Evolutionary conservation across 805 yeast genomes (phyloP).

Genomic region (Debaryomyces prosopidis): DNA sequence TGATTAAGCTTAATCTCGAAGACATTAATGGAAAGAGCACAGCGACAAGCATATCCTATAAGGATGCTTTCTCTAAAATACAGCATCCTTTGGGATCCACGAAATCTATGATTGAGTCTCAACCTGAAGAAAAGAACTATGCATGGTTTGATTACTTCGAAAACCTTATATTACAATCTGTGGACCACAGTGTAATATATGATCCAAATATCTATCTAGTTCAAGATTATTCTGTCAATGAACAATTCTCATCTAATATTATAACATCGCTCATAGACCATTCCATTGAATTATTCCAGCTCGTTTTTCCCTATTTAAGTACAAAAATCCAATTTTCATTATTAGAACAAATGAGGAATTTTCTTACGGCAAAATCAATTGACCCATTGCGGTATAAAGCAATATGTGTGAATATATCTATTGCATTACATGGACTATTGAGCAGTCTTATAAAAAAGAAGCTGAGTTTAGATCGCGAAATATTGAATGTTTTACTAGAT

Average conservation of each 20-base stretch:
- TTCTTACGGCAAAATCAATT: slow-evolving; percentile 36
- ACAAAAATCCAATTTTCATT: slow-evolving; percentile 82
- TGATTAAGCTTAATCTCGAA: slow-evolving; percentile 20
- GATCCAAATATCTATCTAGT: slow-evolving; percentile 32
- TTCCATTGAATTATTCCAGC: slow-evolving; percentile 74
- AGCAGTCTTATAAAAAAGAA: slow-evolving; percentile 18
- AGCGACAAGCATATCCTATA: slow-evolving; percentile 2
- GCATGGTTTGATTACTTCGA: slow-evolving; percentile 39
- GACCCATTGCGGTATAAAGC: slow-evolving; percentile 45
- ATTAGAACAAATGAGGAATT: slow-evolving; percentile 72
- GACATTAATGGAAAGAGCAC: not conserved
- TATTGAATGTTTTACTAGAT: slow-evolving; percentile 50
- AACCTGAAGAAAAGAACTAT: slow-evolving; percentile 19
- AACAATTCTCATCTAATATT: slow-evolving; percentile 26
- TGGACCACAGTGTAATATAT: slow-evolving; percentile 28
- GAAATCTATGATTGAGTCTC: slow-evolving; percentile 26
- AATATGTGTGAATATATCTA: slow-evolving; percentile 57
- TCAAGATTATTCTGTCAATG: slow-evolving; percentile 23
- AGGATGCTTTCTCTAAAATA: slow-evolving; percentile 1
- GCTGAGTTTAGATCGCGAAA: slow-evolving; percentile 23
- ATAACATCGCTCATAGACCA: slow-evolving; percentile 59
- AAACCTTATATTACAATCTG: slow-evolving; percentile 16
- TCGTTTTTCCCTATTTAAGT: slow-evolving; percentile 69
- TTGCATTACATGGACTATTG: slow-evolving; percentile 61
- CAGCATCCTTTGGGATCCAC: slow-evolving; percentile 8